Conservation (phyloP, 306 rosid genomes). For the Herpetospermum pedunculosum region DNA sequence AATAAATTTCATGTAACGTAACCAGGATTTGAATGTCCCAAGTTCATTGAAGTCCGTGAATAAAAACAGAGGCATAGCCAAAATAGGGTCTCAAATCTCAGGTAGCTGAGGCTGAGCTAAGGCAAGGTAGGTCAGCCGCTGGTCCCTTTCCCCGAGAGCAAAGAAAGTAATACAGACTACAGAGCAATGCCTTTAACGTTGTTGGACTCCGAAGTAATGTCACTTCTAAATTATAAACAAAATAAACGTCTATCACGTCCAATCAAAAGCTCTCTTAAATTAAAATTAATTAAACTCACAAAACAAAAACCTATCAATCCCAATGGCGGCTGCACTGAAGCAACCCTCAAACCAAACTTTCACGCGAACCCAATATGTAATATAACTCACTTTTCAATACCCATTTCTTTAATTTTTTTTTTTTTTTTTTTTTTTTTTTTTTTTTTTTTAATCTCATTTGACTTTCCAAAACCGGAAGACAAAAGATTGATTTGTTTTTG, state of each 20-base stretch:
- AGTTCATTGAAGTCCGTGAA: not conserved
- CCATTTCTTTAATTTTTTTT: not conserved
- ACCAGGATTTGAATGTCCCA: not conserved
- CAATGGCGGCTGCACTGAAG: not conserved
- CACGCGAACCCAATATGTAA: no score
- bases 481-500: not conserved
- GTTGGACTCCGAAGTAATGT: conserved; percentile 12
- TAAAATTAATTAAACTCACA: not conserved
- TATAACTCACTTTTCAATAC: not conserved
- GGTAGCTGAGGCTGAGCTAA: not conserved
- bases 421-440: not conserved
- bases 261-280: not conserved
- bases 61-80: not conserved
- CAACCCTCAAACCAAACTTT: not conserved
- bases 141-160: not conserved
- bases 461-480: not conserved
- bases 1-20: not conserved
- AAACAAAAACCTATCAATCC: not conserved
- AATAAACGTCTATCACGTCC: not conserved
- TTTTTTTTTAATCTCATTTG: not conserved
- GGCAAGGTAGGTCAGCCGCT: not conserved
- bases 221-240: no score
- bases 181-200: not conserved
- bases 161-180: not conserved
- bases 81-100: not conserved